A percentile compares a stretch with the other conserved stretches of the same genome.
These are phyloP conservation scores for Serendipita sp. DNA, from an alignment of 1,284 basidiomycete species.

Conservation along the genomic window DNA sequence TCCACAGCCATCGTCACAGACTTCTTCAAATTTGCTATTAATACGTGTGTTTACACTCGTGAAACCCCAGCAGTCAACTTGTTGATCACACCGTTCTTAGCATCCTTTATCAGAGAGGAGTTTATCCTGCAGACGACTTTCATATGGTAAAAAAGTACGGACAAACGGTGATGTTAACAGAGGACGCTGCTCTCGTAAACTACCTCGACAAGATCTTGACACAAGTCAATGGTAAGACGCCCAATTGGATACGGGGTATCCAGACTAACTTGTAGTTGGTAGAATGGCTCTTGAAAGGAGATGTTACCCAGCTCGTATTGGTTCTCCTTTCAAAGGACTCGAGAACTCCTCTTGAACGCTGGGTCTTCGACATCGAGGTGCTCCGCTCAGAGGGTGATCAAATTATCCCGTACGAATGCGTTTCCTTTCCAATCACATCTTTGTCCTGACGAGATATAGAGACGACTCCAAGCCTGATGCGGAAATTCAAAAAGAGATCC, in stretches of 20 bases:
- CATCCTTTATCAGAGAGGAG: slow-evolving; percentile 91
- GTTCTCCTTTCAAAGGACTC: slow-evolving; percentile 94
- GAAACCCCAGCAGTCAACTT: slow-evolving; percentile 9
- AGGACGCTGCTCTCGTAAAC: slow-evolving; percentile 82
- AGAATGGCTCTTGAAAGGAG: slow-evolving; percentile 88
- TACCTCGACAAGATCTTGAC: slow-evolving; percentile 85
- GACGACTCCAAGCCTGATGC: slow-evolving; percentile 55
- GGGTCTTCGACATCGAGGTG: slow-evolving; percentile 95
- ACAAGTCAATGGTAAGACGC: slow-evolving; percentile 72
- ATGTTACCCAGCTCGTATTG: slow-evolving; percentile 84
- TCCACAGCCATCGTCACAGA: slow-evolving; percentile 93
- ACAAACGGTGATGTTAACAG: slow-evolving; percentile 85
- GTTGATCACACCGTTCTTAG: slow-evolving; percentile 27
- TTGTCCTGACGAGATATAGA: neutral
- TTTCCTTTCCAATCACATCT: neutral
- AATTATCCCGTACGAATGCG: neutral
- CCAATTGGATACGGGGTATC: neutral
- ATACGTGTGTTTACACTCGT: slow-evolving; percentile 50
- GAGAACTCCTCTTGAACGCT: slow-evolving; percentile 81
- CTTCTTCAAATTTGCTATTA: slow-evolving; percentile 96
- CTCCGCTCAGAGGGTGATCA: slow-evolving; percentile 26
- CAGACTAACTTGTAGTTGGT: slow-evolving; percentile 13
- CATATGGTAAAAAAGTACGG: slow-evolving; percentile 99
- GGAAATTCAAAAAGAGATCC: slow-evolving; percentile 94
- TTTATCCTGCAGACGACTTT: slow-evolving; percentile 97